Evolutionary conservation across 805 yeast species (phyloP).

Genomic region (Zygosaccharomyces pseudorouxii): DNA sequence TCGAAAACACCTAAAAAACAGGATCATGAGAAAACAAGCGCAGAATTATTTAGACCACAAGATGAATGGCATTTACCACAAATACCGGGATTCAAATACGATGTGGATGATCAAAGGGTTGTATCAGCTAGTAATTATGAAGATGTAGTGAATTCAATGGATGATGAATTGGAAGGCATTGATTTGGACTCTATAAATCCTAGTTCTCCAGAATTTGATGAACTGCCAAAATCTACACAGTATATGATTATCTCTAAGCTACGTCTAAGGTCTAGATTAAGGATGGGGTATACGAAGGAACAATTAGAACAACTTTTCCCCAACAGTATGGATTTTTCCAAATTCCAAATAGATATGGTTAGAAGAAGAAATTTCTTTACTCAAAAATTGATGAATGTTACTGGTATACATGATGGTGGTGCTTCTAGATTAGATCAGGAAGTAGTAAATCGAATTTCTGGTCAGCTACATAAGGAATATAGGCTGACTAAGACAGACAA

Average conservation of each 20-base stretch:
- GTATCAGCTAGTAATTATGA: conserved; percentile 69
- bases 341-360: conserved; percentile 89
- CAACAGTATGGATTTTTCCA: conserved; percentile 81
- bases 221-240: conserved; percentile 78
- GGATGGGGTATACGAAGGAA: conserved; percentile 94
- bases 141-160: conserved; percentile 51
- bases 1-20: conserved; percentile 8
- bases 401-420: conserved; percentile 66
- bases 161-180: conserved; percentile 60
- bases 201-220: conserved; percentile 66
- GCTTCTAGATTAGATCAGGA: conserved; percentile 32
- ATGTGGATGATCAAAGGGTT: conserved; percentile 63
- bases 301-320: conserved; percentile 81
- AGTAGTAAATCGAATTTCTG: conserved; percentile 55
- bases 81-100: conserved; percentile 50
- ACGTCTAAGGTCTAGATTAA: conserved; percentile 74
- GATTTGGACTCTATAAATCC: conserved; percentile 78
- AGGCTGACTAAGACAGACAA: conserved; percentile 67
- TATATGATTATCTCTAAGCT: conserved; percentile 83
- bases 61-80: conserved; percentile 89
- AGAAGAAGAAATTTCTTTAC: conserved; percentile 87
- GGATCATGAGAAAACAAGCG: conserved; percentile 27
- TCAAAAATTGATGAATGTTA: conserved; percentile 74
- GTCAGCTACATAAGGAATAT: conserved; percentile 76
- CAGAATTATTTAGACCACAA: conserved; percentile 39